Conservation (phyloP, 2,329 filamentous ascomycete species). For the Alternaria dauci region DNA sequence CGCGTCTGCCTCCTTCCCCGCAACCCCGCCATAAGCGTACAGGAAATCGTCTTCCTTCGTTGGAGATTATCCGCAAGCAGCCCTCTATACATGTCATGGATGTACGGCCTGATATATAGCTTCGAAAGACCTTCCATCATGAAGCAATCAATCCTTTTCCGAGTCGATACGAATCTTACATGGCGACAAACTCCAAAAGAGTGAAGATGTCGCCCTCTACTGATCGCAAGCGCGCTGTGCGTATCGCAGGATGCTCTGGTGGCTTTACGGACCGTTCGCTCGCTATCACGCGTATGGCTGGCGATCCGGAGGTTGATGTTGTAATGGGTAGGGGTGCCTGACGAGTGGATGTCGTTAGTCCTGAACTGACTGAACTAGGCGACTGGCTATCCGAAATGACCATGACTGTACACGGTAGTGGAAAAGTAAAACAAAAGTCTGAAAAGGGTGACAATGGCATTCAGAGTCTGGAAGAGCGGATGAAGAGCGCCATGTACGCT, state of each 20-base stretch:
- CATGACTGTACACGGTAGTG: constrained; percentile 39
- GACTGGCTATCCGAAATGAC: constrained; percentile 44
- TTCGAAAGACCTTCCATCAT: background rate
- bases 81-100: constrained; percentile 16
- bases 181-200: constrained; percentile 14
- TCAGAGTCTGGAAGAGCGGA: constrained; percentile 50
- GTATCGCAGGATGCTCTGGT: constrained; percentile 49
- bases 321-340: constrained; percentile 29
- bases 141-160: background rate
- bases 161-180: background rate
- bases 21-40: background rate
- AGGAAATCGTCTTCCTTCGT: constrained; percentile 8
- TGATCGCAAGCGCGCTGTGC: constrained; percentile 36
- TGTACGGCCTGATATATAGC: constrained; percentile 23
- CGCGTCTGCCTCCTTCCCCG: constrained; percentile 1
- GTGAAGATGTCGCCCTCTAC: constrained; percentile 22
- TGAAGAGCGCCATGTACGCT: constrained; percentile 38
- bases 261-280: constrained; percentile 51
- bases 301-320: constrained; percentile 38
- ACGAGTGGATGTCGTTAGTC: background rate
- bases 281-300: constrained; percentile 45
- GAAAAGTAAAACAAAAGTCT: constrained; percentile 48
- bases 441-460: constrained; percentile 38
- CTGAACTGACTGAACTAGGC: constrained; percentile 16
- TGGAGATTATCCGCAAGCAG: constrained; percentile 3